Evolutionary conservation across 805 yeast genomes (phyloP).

Genomic region (Naumovozyma castellii): DNA sequence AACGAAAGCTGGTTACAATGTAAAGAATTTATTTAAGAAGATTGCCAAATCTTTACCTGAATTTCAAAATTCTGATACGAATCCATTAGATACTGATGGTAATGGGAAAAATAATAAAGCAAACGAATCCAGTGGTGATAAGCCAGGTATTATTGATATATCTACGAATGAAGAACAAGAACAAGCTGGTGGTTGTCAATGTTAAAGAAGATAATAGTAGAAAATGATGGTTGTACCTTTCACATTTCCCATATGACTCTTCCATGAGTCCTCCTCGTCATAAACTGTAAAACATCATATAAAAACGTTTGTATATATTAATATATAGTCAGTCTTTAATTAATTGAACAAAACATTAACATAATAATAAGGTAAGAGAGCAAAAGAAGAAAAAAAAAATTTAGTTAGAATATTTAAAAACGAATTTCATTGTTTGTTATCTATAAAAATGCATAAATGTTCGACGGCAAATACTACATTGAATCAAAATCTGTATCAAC

Average conservation of each 20-base stretch:
- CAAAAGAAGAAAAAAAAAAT: background rate
- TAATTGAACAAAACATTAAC: too few species aligned
- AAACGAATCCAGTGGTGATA: slow-evolving; percentile 27
- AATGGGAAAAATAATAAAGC: slow-evolving; percentile 11
- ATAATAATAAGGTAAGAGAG: too few species aligned
- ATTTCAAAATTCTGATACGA: slow-evolving; percentile 37
- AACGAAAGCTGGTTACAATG: slow-evolving; percentile 91
- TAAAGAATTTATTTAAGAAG: slow-evolving; percentile 77
- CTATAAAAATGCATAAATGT: too few species aligned
- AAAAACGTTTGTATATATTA: too few species aligned
- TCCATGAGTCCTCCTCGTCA: too few species aligned
- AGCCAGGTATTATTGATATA: slow-evolving; percentile 37
- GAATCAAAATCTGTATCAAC: slow-evolving; percentile 43
- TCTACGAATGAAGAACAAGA: slow-evolving; percentile 31
- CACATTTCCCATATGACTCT: too few species aligned
- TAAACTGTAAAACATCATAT: too few species aligned
- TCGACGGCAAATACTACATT: too few species aligned
- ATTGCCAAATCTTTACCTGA: slow-evolving; percentile 90
- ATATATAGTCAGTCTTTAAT: background rate
- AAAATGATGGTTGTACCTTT: too few species aligned
- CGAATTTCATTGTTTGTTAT: too few species aligned
- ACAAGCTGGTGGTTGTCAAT: slow-evolving; percentile 34
- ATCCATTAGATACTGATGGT: slow-evolving; percentile 14
- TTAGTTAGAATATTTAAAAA: background rate
- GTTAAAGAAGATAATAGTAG: slow-evolving; percentile 18